Percentiles rank a stretch among this genome's conserved stretches.
phyloP scores from a whole-genome alignment of 352 stramenopile species.

The Pelagophyceae sp. region DNA sequence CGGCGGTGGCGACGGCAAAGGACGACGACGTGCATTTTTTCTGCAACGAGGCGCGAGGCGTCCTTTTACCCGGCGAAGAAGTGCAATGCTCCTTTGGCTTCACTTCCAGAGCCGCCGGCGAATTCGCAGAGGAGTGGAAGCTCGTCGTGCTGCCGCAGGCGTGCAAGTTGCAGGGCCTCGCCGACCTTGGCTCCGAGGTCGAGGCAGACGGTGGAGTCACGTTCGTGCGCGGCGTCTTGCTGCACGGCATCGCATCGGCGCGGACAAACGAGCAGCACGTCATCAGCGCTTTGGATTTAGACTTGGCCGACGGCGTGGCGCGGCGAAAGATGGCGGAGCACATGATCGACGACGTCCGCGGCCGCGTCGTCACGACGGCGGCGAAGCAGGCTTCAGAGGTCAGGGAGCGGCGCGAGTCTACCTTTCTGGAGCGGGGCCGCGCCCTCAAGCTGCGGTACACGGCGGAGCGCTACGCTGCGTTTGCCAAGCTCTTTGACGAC shows the following conservation, averaged over 20 bases:
- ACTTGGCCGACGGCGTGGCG: background rate
- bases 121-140: slow-evolving; percentile 19
- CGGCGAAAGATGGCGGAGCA: background rate
- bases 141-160: slow-evolving; percentile 19
- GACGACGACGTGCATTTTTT: slow-evolving; percentile 18
- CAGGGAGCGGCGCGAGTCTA: background rate
- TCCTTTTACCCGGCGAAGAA: slow-evolving; percentile 11
- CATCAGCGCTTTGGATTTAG: background rate
- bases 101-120: background rate
- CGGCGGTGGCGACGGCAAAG: slow-evolving; percentile 7
- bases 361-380: slow-evolving; percentile 8
- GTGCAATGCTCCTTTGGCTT: slow-evolving; percentile 14
- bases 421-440: background rate
- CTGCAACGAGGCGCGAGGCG: slow-evolving; percentile 3
- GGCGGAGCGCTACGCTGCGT: background rate
- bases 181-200: too few relatives aligned
- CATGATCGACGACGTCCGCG: slow-evolving; percentile 12
- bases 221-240: background rate
- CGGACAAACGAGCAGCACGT: slow-evolving; percentile 8
- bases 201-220: too few relatives aligned
- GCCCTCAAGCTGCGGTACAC: background rate
- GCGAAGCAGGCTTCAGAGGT: background rate
- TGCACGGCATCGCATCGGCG: slow-evolving; percentile 15
- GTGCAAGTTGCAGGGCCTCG: too few relatives aligned
- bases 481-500: background rate